Base-by-base conservation (phyloP, 2,329 filamentous ascomycete genomes). In the Botrytis sinoallii region DNA sequence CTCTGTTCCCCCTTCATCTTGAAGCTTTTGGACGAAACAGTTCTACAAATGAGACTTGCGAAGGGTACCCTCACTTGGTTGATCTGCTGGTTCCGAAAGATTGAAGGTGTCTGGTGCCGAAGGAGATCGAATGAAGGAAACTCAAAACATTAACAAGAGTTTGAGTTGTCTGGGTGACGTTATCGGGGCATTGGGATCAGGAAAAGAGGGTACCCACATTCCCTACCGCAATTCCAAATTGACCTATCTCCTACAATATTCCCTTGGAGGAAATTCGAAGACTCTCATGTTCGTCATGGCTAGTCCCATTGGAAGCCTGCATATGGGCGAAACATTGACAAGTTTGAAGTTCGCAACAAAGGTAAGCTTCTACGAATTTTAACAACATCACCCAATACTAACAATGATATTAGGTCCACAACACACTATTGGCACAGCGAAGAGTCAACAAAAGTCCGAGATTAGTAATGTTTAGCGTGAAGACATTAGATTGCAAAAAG, bases 241-340 rank as follows among this genome's bases (percentile, higher is more conserved):
- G 77, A 99, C 96, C 14, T 97, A 98, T 81, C 87, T 99, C 65
- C 88, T 99, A 55, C 94, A 98, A 88, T 97, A 96, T 81, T 97
- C 94, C 4, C 86, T 99, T 12, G 95, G 96, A 6, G 96, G 96
- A 25, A 98, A 97, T 82, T 96, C 92, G 78, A 97, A 98, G 84
- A 99, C 96, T 0, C 91, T 99, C 79, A 99, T 99, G 96, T 97
- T 99, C 82, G 94, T 98, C 82, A 98, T 98, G 95, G 93, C 97
- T 73, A 96, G 92, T 78, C 96, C 96, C 96, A 48, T 85, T 98
- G 74, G 93, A 97, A 84, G 92, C 91, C 9, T n/a, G n/a, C 96
- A 98, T 84, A 85, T 98, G 77, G 92, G 92, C 80, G 96, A 99
- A 86, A 98, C 95, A 4, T 86, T 98, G 81, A 97, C 95, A 63